A percentile compares a stretch with the other conserved stretches of the same genome.
These are phyloP conservation scores for Paramecium tetraurelia DNA, from an alignment of 73 alveolate species.

Conservation along the genomic window DNA sequence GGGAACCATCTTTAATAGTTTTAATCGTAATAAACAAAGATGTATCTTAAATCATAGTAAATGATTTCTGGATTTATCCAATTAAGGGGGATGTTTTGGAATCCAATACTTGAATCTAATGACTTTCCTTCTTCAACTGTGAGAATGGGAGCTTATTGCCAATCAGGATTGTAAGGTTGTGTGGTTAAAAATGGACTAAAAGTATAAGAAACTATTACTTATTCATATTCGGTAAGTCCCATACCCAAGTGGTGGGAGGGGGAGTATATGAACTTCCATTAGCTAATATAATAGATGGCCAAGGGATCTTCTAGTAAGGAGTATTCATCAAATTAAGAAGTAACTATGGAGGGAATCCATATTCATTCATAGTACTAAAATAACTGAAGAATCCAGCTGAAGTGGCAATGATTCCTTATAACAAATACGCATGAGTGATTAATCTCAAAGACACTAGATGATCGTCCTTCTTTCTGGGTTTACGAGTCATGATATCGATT, in stretches of 20 bases:
- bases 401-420: conserved; percentile 76
- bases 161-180: conserved; percentile 20
- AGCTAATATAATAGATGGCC: neutral
- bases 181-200: conserved; percentile 7
- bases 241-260: conserved; percentile 10
- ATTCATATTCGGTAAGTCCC: conserved; percentile 24
- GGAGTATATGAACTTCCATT: conserved; percentile 17
- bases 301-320: neutral
- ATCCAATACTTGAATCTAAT: neutral
- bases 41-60: conserved; percentile 53
- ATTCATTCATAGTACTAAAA: conserved; percentile 83
- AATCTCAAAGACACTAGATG: conserved; percentile 79
- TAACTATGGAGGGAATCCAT: conserved; percentile 81
- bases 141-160: neutral
- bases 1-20: neutral
- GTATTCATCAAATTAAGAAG: conserved; percentile 71
- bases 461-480: conserved; percentile 90
- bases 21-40: neutral
- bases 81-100: neutral
- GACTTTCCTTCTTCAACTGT: neutral
- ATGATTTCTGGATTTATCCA: conserved; percentile 5
- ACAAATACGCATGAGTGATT: conserved; percentile 74
- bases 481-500: conserved; percentile 86
- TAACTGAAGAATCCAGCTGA: conserved; percentile 83
- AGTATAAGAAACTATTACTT: neutral